phyloP scores from a whole-genome alignment of 345 rosid species.

The Litchi chinensis region DNA sequence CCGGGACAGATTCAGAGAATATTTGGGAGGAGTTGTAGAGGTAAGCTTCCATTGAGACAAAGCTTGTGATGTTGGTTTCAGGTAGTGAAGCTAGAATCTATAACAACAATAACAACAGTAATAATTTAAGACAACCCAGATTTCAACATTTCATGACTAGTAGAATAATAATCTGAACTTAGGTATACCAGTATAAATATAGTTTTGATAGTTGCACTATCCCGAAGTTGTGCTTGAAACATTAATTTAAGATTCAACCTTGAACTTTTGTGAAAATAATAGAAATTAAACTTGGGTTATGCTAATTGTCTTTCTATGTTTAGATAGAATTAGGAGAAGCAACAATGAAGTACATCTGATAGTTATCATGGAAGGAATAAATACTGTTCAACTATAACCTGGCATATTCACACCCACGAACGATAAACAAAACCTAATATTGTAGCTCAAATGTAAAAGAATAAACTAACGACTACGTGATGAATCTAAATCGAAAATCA shows the following conservation, averaged over 20 bases:
- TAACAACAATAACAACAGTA: too few relatives aligned
- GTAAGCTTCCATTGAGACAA: conserved; percentile 43
- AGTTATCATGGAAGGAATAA: not conserved
- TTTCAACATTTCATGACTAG: too few relatives aligned
- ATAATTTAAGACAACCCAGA: too few relatives aligned
- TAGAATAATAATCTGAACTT: too few relatives aligned
- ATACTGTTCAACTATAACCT: not conserved
- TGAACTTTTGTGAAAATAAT: too few relatives aligned
- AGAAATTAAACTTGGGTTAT: too few relatives aligned
- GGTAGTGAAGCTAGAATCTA: not conserved
- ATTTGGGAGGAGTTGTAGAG: conserved; percentile 71
- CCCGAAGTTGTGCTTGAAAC: too few relatives aligned
- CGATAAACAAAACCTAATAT: not conserved
- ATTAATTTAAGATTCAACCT: too few relatives aligned
- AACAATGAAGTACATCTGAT: not conserved
- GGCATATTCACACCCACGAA: not conserved
- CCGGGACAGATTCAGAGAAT: conserved; percentile 66
- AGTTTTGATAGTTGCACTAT: too few relatives aligned
- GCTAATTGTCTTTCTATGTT: not conserved
- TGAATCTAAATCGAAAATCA: not conserved
- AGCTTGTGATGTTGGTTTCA: not conserved
- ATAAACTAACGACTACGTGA: not conserved
- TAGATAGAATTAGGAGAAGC: not conserved
- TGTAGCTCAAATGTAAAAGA: not conserved
- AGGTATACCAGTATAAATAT: too few relatives aligned